phyloP scores from a whole-genome alignment of 1,139 yeast genomes.

The Hemisphaericaspora xylanilytica region DNA sequence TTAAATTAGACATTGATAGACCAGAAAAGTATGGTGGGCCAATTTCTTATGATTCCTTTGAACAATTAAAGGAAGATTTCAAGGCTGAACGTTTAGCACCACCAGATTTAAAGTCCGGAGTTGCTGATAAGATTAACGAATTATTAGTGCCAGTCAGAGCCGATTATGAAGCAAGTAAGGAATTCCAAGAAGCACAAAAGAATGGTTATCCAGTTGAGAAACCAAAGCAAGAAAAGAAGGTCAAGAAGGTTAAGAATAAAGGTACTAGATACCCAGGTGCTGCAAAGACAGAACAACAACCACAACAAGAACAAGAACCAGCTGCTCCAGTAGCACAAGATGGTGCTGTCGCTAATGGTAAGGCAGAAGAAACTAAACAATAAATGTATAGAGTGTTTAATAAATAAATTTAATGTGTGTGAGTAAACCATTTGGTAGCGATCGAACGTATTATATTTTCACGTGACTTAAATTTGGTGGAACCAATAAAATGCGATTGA shows the following conservation, averaged over 20 bases:
- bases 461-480: neutral
- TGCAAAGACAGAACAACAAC: slow-evolving; percentile 17
- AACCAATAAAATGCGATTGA: slow-evolving; percentile 15
- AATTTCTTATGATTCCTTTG: slow-evolving; percentile 65
- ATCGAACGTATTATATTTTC: too few relatives aligned
- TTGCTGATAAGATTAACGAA: slow-evolving; percentile 75
- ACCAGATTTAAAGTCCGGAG: slow-evolving; percentile 91
- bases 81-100: slow-evolving; percentile 76
- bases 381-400: slow-evolving; percentile 16
- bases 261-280: slow-evolving; percentile 84
- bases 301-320: slow-evolving; percentile 7
- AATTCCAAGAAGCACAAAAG: slow-evolving; percentile 69
- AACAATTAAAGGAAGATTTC: slow-evolving; percentile 70
- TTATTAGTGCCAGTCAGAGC: slow-evolving; percentile 83
- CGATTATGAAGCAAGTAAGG: slow-evolving; percentile 58
- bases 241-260: slow-evolving; percentile 72
- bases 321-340: too few relatives aligned
- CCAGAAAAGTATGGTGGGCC: slow-evolving; percentile 98
- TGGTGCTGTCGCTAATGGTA: too few relatives aligned
- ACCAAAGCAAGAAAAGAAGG: slow-evolving; percentile 62
- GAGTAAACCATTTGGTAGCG: too few relatives aligned
- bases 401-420: too few relatives aligned
- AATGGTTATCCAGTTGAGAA: slow-evolving; percentile 84
- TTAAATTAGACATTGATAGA: slow-evolving; percentile 72
- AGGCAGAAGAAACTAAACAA: slow-evolving; percentile 3